Evolutionary conservation across 208 protist species (phyloP).

Genomic region (Trypanosoma melophagium): DNA sequence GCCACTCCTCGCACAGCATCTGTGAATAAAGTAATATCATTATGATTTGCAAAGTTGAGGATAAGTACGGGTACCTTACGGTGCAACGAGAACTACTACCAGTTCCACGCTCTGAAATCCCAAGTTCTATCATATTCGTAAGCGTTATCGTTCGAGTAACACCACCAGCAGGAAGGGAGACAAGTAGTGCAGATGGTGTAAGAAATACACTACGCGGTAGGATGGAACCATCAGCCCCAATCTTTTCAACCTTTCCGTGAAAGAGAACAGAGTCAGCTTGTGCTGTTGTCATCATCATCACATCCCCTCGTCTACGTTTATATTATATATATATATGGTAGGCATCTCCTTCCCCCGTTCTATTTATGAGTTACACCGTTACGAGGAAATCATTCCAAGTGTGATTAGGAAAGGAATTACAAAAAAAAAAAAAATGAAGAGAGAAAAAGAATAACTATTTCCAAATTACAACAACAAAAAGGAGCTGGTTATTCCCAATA

Average conservation of each 20-base stretch:
- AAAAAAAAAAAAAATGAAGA: constrained; percentile 2
- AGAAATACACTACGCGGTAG: constrained; percentile 40
- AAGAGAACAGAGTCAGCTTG: constrained; percentile 20
- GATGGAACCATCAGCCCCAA: constrained; percentile 46
- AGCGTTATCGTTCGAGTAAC: constrained; percentile 48
- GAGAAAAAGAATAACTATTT: too few relatives aligned
- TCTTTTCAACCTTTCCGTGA: constrained; percentile 39
- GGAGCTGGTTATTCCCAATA: too few relatives aligned
- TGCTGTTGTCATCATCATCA: not conserved
- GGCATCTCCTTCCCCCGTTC: not conserved
- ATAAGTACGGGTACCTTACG: not conserved
- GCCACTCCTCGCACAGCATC: constrained; percentile 11
- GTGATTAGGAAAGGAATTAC: not conserved
- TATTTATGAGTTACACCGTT: not conserved
- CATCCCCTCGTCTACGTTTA: not conserved
- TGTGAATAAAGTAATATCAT: not conserved
- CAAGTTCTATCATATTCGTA: constrained; percentile 12
- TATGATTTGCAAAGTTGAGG: constrained; percentile 11
- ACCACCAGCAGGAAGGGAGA: constrained; percentile 46
- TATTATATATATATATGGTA: not conserved
- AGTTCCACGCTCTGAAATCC: not conserved
- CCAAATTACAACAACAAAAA: not conserved
- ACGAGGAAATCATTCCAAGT: too few relatives aligned
- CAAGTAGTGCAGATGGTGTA: constrained; percentile 35
- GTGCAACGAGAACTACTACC: not conserved